Conservation (phyloP, 805 yeast species). For the Ogataea ramenticola region DNA sequence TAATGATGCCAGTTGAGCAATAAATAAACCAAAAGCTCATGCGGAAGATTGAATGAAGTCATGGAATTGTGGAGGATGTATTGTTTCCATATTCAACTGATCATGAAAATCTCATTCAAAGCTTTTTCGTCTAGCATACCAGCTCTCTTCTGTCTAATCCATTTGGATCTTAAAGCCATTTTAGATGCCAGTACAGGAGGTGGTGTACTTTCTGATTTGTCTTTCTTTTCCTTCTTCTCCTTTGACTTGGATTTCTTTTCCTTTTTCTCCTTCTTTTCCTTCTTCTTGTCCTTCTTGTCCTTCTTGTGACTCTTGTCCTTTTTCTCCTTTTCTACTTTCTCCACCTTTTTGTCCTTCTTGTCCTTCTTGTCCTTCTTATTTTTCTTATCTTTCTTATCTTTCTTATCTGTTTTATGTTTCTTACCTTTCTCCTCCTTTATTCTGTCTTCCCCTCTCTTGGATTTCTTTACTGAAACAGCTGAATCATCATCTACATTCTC, state of each 20-base stretch:
- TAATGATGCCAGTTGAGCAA: no score
- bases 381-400: slow-evolving; percentile 15
- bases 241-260: slow-evolving; percentile 8
- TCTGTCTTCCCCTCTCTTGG: slow-evolving; percentile 16
- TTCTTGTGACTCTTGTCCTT: slow-evolving; percentile 15
- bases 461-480: slow-evolving; percentile 4
- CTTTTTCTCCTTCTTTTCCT: slow-evolving; percentile 23
- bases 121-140: slow-evolving; percentile 88
- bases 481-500: slow-evolving; percentile 11
- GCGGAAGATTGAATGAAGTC: no score
- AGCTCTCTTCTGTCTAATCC: slow-evolving; percentile 86
- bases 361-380: slow-evolving; percentile 6
- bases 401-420: slow-evolving; percentile 11
- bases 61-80: no score
- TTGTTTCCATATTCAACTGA: slow-evolving; percentile 29
- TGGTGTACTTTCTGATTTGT: slow-evolving; percentile 7
- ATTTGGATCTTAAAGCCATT: slow-evolving; percentile 72
- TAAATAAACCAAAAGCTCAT: no score
- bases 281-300: slow-evolving; percentile 20
- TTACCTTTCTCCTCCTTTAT: slow-evolving; percentile 17
- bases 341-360: slow-evolving; percentile 11
- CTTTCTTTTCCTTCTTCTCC: slow-evolving; percentile 10
- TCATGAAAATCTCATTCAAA: slow-evolving; percentile 89
- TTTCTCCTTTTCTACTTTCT: slow-evolving; percentile 20
- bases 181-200: slow-evolving; percentile 40